Evolutionary conservation across 169 alveolate genomes (phyloP).

Genomic region (Plasmodium cynomolgi): DNA sequence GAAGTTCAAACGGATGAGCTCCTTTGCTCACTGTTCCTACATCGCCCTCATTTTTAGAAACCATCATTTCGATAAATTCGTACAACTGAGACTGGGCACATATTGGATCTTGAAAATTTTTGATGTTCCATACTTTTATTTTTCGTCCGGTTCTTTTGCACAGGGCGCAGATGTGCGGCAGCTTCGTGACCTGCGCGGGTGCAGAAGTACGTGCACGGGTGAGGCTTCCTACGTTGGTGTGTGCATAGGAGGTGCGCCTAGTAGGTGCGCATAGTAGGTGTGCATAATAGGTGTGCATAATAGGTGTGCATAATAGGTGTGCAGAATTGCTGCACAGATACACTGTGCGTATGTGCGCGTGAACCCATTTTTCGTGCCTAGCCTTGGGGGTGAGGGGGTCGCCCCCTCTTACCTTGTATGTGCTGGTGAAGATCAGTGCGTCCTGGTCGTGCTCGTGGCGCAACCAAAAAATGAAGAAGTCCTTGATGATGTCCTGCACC

Average conservation of each 20-base stretch:
- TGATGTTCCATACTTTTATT: slow-evolving; percentile 74
- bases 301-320: not conserved
- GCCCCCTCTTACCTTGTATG: slow-evolving; percentile 40
- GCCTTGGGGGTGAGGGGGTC: not conserved
- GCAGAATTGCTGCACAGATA: not conserved
- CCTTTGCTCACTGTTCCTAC: not conserved
- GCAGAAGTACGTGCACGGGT: not conserved
- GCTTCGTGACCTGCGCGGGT: slow-evolving; percentile 15
- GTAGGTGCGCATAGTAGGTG: too few relatives aligned
- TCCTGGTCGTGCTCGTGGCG: slow-evolving; percentile 57
- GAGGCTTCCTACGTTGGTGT: too few relatives aligned
- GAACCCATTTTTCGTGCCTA: not conserved
- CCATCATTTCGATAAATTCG: slow-evolving; percentile 47
- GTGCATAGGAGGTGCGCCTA: too few relatives aligned
- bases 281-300: not conserved
- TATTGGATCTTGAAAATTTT: slow-evolving; percentile 49
- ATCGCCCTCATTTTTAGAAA: not conserved
- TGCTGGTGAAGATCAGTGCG: slow-evolving; percentile 37
- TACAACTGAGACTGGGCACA: slow-evolving; percentile 72
- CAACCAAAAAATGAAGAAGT: slow-evolving; percentile 54
- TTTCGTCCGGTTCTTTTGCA: slow-evolving; percentile 64
- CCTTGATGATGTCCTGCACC: slow-evolving; percentile 52
- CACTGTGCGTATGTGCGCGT: not conserved
- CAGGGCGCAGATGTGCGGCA: slow-evolving; percentile 54
- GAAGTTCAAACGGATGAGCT: not conserved